Base-by-base conservation (phyloP, 352 stramenopile genomes). In the Elongisporangium senticosum region DNA sequence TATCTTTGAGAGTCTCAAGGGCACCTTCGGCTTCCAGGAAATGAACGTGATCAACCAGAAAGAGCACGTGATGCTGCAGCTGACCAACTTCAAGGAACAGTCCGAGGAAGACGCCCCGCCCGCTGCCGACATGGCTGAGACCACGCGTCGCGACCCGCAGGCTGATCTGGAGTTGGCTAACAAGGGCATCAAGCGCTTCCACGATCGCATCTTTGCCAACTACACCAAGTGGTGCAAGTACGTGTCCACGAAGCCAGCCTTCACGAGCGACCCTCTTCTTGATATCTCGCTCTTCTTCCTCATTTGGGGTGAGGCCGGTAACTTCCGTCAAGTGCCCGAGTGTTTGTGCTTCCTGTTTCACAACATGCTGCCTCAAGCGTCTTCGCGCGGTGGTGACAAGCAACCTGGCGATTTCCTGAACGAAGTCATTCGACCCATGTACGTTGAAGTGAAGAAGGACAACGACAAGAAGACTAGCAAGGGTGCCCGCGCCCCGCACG, bases 1-100 rank as follows among this genome's bases (percentile, higher is more conserved):
- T 54, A 79, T 93, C 50, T 98, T 96, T 63, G 94, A 98, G 62
- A 91, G 95, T 51, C 62, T 98, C 19, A 96, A 96, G 51, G 90
- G 89, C 61, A 97, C 96, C 43, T 98, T 98, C 67, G 96, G 96
- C 3, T 99, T 99, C 70, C 96, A 99, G 73, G 86, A 96, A 23
- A 53, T 77, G 47, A 96, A 89, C 69, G 74, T 83, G 13, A 67
- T 72, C 50, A 91, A 90, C 64, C 83, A 92, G 63, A 79, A 79
- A 59, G 85, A 92, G 65, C 81, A 95, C 62, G 62, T 93, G 67
- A 56, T 89, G 59, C 68, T 93, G 48, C 72, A 90, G 65, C 62
- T 93, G 26, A 93, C 84, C 28, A 91, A 93, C 69, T 88, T 87
- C 58, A 91, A 91, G 61, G 74, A 90, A 24, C 79, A 90, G 53